Conservation (phyloP, 129 eudicot species). For the Silybum marianum region DNA sequence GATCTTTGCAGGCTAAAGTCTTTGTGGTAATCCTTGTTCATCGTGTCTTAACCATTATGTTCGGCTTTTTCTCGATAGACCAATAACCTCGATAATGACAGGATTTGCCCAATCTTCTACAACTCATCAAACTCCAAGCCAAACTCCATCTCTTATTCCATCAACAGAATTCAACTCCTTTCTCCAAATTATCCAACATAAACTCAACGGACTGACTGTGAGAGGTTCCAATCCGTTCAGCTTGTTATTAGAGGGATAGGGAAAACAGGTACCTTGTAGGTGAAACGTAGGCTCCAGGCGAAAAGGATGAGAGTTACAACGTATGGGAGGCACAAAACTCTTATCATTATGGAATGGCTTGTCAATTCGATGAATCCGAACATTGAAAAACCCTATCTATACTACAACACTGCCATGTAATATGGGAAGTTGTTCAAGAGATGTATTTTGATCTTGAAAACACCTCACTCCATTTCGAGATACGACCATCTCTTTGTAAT, state of each 20-base stretch:
- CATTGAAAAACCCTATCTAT: neutral
- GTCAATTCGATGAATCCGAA: conserved; percentile 10
- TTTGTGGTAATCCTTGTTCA: neutral
- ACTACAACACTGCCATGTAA: neutral
- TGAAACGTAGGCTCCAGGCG: neutral
- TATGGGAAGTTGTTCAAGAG: neutral
- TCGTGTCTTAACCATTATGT: neutral
- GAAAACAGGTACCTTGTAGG: neutral
- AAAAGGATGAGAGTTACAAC: neutral
- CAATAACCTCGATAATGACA: too few species aligned
- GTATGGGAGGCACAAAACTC: neutral
- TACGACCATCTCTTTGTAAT: neutral
- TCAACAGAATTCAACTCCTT: neutral
- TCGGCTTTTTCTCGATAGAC: neutral
- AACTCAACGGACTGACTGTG: neutral
- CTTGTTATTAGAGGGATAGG: neutral
- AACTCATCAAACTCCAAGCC: neutral
- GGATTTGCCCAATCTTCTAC: neutral
- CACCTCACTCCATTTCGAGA: neutral
- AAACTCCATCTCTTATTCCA: neutral
- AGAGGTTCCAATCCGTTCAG: neutral
- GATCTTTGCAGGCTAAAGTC: neutral
- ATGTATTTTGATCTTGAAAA: neutral
- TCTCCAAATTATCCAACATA: neutral
- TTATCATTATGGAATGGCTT: conserved; percentile 16